Base-by-base conservation (phyloP, 257 asterid genomes). In the Pogostemon cablin region DNA sequence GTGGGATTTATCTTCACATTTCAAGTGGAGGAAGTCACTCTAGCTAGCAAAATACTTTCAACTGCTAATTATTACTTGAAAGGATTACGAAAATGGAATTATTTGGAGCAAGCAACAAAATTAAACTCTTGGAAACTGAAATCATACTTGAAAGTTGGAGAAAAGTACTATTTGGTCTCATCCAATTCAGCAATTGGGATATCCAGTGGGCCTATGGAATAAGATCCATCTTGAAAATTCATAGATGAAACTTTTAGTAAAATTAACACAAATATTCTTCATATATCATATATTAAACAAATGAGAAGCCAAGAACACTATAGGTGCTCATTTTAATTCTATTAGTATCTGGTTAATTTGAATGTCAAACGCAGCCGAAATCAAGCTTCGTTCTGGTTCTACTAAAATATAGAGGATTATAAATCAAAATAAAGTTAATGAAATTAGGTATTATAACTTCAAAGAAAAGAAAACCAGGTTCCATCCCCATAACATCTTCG, bases 401-500 rank as follows among this genome's bases (percentile, higher is more conserved):
- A 60, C 49, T 46, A 12, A 56, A 67, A 50, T 40, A 15, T 25
- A 70, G 44, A 32, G 49, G 42, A 72, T 35, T 25, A 64, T 39
- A 61, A 4, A 66, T 60, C 58, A 60, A 68, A 20, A 17, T 35
- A 48, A 69, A 40, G 42, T 8, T 42, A 57, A 42, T 40, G 9
- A 68, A 48, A 32, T 32, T 52, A 72, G 72, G 15, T 15, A 15
- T 15, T 41, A 63, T 68, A 81, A 95, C 99, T 98, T 95, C 98
- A 74, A 95, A 95, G 89, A 82, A 91, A 49, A 95, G 89, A 78
- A 95, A 98, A 78, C 98, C 99, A 54, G 95, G 92, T 79, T 95
- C 97, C 86, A 85, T 76, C 74, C 88, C 96, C 96, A 95, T 91
- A 70, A 85, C 74, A 83, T 91, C 99, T 85, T 71, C 1, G 65